phyloP scores from a whole-genome alignment of 108 stramenopile genomes.

The Mediolabrus comicus region DNA sequence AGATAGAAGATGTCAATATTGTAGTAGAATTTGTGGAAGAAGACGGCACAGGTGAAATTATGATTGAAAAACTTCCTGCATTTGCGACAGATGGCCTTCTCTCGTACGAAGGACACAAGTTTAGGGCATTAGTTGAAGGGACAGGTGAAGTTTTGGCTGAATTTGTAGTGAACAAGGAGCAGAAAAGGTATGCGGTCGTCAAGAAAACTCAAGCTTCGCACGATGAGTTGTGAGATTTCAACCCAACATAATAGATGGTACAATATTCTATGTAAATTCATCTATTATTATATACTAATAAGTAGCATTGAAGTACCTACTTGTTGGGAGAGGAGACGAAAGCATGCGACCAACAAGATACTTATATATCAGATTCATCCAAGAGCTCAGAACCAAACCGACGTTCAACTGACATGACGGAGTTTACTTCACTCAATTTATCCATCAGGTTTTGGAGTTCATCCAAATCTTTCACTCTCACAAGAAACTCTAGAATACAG shows the following conservation, averaged over 20 bases:
- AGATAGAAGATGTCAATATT: slow-evolving; percentile 10
- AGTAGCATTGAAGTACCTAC: too few species aligned
- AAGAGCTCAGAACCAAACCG: slow-evolving; percentile 13
- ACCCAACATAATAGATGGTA: not conserved
- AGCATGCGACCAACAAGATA: too few species aligned
- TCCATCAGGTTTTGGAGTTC: slow-evolving; percentile 82
- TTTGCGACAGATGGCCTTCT: not conserved
- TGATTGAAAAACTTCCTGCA: slow-evolving; percentile 1
- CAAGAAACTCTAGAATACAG: slow-evolving; percentile 75
- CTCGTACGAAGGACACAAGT: slow-evolving; percentile 7
- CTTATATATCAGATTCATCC: slow-evolving; percentile 4
- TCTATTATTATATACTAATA: not conserved
- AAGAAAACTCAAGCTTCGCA: not conserved
- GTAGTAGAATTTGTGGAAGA: slow-evolving; percentile 1
- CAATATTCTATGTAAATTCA: not conserved
- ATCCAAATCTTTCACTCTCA: slow-evolving; percentile 63
- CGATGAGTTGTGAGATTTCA: slow-evolving; percentile 11
- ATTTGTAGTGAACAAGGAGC: slow-evolving; percentile 1
- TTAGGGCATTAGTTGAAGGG: slow-evolving; percentile 8
- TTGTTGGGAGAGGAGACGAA: too few species aligned
- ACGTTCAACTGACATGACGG: slow-evolving; percentile 84
- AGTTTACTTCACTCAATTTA: slow-evolving; percentile 60
- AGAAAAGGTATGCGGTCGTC: not conserved
- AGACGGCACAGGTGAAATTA: not conserved
- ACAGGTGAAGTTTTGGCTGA: slow-evolving; percentile 5